A percentile compares a stretch with the other conserved stretches of the same genome.
Evolutionary conservation across 2,329 filamentous ascomycete species (phyloP).

Genomic region (Hypoxylon sp.): DNA sequence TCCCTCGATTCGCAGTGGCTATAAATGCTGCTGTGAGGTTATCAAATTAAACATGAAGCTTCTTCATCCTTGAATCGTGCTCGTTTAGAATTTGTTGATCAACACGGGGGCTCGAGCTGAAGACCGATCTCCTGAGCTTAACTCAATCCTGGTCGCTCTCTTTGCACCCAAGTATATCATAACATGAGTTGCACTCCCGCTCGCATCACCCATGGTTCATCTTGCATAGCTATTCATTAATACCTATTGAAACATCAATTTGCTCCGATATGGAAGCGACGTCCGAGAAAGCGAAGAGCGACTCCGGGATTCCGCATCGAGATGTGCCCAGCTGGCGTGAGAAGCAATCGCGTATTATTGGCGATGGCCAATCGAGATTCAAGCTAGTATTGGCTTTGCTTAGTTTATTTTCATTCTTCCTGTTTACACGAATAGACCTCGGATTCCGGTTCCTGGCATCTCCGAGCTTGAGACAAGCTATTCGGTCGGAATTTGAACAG

Average conservation of each 20-base stretch:
- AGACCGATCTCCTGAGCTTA: background rate
- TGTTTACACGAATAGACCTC: conserved; percentile 10
- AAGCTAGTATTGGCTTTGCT: conserved; percentile 22
- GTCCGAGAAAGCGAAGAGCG: conserved; percentile 3
- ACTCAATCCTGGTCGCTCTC: background rate
- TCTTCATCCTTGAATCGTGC: background rate
- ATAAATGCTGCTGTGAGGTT: background rate
- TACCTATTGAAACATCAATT: background rate
- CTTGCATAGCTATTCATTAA: conserved; percentile 3
- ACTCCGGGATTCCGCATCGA: background rate
- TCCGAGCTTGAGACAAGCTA: conserved; percentile 7
- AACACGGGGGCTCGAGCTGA: background rate
- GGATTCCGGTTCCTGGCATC: background rate
- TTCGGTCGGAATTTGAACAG: conserved; percentile 24
- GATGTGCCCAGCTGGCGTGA: background rate
- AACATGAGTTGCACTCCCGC: background rate
- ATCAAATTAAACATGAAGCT: background rate
- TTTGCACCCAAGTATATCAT: background rate
- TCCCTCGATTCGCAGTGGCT: background rate
- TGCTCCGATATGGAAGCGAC: conserved; percentile 13
- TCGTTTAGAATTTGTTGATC: background rate
- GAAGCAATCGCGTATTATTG: background rate
- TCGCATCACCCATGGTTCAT: background rate
- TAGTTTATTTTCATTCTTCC: conserved; percentile 18
- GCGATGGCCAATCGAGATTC: background rate